A percentile compares a stretch with the other conserved stretches of the same genome.
Evolutionary conservation across 2,329 filamentous ascomycete genomes (phyloP).

Genomic region (Hypomyces rosellus): DNA sequence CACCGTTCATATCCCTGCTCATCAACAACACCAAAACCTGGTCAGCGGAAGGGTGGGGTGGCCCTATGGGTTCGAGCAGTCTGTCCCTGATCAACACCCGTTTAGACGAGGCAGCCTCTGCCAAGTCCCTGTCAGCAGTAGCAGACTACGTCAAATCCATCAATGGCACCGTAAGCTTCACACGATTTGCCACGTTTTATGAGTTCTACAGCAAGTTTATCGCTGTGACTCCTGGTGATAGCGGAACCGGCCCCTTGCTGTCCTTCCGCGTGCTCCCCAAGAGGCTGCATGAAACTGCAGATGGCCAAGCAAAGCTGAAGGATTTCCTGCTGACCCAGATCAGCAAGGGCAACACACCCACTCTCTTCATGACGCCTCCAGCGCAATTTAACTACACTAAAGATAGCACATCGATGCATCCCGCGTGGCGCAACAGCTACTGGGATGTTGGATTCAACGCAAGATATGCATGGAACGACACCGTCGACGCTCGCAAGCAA

Average conservation of each 20-base stretch:
- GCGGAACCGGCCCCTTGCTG: background rate
- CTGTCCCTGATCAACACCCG: conserved; percentile 5
- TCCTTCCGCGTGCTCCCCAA: background rate
- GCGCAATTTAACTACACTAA: background rate
- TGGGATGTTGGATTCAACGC: conserved; percentile 8
- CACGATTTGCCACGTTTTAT: conserved; percentile 3
- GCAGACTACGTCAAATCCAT: background rate
- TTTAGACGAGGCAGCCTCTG: background rate
- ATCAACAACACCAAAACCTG: background rate
- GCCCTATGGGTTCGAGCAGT: conserved; percentile 7
- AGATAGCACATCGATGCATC: conserved; percentile 5
- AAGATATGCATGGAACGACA: conserved; percentile 6
- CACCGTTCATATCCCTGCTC: background rate
- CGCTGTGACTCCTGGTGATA: background rate
- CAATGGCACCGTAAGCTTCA: background rate
- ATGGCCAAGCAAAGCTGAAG: background rate
- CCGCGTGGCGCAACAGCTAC: conserved; percentile 8
- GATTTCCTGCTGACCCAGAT: conserved; percentile 2
- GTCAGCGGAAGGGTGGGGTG: conserved; percentile 8
- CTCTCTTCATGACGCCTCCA: background rate
- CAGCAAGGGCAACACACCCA: conserved; percentile 1
- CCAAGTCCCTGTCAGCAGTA: background rate
- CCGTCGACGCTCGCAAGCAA: conserved; percentile 1
- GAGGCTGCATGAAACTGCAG: conserved; percentile 1
- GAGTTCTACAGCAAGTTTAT: conserved; percentile 6